phyloP scores from a whole-genome alignment of 345 rosid species.

The Physaria fendleri region DNA sequence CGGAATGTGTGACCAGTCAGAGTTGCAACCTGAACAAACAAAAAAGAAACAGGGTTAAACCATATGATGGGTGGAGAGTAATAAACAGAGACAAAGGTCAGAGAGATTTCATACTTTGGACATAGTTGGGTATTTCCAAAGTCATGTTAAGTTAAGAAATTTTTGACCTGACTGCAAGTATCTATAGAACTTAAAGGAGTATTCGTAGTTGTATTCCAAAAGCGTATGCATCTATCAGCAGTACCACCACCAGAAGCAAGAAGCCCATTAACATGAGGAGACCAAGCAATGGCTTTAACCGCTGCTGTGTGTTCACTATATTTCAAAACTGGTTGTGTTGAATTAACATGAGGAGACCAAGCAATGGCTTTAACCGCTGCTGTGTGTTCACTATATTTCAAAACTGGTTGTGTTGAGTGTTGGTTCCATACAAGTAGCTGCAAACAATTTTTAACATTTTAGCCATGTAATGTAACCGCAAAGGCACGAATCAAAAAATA shows the following conservation, averaged over 20 bases:
- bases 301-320: constrained; percentile 96
- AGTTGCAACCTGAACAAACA: constrained; percentile 76
- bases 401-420: constrained; percentile 83
- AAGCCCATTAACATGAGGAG: constrained; percentile 97
- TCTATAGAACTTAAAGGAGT: constrained; percentile 89
- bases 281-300: constrained; percentile 99
- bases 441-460: constrained; percentile 13
- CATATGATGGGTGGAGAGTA: background rate
- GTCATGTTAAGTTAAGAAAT: constrained; percentile 10
- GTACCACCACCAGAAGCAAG: constrained; percentile 99
- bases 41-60: background rate
- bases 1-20: constrained; percentile 91
- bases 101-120: constrained; percentile 57
- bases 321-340: constrained; percentile 82
- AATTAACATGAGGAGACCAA: constrained; percentile 98
- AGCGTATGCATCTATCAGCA: constrained; percentile 91
- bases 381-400: constrained; percentile 86
- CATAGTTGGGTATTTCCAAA: constrained; percentile 98
- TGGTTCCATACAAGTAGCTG: constrained; percentile 99
- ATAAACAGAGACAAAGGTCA: background rate
- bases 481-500: constrained; percentile 2
- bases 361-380: constrained; percentile 99
- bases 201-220: constrained; percentile 95
- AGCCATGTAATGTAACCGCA: constrained; percentile 1
- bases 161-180: constrained; percentile 89